These are phyloP conservation scores for Lophium mytilinum DNA, from an alignment of 495 filamentous ascomycete species.

Conservation along the genomic window DNA sequence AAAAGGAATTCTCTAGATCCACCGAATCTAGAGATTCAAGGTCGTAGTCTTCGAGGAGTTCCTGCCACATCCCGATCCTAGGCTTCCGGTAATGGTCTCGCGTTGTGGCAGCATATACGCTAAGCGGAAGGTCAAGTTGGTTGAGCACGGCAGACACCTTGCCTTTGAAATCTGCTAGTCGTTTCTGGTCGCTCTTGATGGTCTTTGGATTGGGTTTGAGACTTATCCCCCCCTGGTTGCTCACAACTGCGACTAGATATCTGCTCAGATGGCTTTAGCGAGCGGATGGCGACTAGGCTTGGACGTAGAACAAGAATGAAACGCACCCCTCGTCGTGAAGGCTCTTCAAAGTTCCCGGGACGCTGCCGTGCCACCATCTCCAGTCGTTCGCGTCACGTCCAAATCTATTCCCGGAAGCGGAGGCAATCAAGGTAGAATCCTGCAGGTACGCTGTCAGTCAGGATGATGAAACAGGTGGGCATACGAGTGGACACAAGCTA, in stretches of 20 bases:
- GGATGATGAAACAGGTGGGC: too few relatives aligned
- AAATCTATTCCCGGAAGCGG: conserved; percentile 73
- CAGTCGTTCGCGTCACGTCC: conserved; percentile 66
- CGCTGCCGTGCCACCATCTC: conserved; percentile 83
- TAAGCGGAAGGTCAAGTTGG: conserved; percentile 67
- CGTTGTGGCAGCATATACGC: conserved; percentile 75
- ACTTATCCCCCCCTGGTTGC: conserved; percentile 78
- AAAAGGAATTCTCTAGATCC: conserved; percentile 62
- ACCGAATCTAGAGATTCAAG: conserved; percentile 53
- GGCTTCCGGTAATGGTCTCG: conserved; percentile 82
- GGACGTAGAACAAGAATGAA: neutral
- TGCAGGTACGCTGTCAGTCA: conserved; percentile 25
- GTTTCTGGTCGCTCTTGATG: conserved; percentile 53
- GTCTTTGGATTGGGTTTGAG: conserved; percentile 64
- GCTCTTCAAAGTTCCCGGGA: conserved; percentile 55
- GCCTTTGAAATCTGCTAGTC: conserved; percentile 67
- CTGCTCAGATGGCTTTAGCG: conserved; percentile 37
- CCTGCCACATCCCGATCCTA: conserved; percentile 79
- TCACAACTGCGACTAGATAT: conserved; percentile 71
- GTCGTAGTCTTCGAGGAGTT: conserved; percentile 66
- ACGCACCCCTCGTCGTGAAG: conserved; percentile 63
- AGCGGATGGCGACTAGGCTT: conserved; percentile 1
- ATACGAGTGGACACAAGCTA: too few relatives aligned
- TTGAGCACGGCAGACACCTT: conserved; percentile 61
- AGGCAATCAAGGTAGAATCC: conserved; percentile 82